phyloP scores from a whole-genome alignment of 495 filamentous ascomycete species.

The Lichenothelia convexa region DNA sequence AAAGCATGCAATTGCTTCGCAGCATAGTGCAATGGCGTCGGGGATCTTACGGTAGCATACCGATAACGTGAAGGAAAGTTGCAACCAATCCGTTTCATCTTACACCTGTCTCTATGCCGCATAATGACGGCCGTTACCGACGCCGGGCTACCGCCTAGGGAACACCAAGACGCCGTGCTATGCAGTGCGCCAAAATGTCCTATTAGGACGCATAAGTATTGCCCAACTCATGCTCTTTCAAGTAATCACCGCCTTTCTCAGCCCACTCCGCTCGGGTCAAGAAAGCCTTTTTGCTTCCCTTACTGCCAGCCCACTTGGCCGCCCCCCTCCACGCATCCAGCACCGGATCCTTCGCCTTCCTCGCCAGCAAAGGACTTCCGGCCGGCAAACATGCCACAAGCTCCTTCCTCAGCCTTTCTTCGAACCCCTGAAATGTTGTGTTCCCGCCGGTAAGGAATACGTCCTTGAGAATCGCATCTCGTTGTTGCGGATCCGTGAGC shows the following conservation, averaged over 20 bases:
- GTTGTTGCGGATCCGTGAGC: slow-evolving; percentile 36
- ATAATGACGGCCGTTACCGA: no score
- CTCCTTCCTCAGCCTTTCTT: slow-evolving; percentile 59
- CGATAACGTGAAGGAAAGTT: no score
- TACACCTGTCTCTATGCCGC: no score
- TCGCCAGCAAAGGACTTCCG: slow-evolving; percentile 41
- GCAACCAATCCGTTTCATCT: no score
- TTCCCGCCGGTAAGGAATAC: slow-evolving; percentile 93
- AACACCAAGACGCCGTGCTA: no score
- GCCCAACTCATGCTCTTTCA: slow-evolving; percentile 4
- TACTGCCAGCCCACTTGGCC: slow-evolving; percentile 48
- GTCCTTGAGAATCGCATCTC: slow-evolving; percentile 53
- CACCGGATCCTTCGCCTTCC: slow-evolving; percentile 52
- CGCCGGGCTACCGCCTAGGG: no score
- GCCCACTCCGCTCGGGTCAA: slow-evolving; percentile 18
- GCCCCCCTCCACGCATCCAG: slow-evolving; percentile 89
- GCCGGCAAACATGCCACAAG: slow-evolving; percentile 53
- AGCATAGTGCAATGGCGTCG: no score
- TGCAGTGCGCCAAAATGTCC: no score
- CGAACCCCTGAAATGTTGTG: slow-evolving; percentile 68
- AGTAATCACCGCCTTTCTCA: slow-evolving; percentile 24
- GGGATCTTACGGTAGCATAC: no score
- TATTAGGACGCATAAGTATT: background rate
- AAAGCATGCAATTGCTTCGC: no score
- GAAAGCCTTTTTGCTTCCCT: slow-evolving; percentile 10